phyloP scores from a whole-genome alignment of 2,329 filamentous ascomycete species.

The Aureobasidium sp. region DNA sequence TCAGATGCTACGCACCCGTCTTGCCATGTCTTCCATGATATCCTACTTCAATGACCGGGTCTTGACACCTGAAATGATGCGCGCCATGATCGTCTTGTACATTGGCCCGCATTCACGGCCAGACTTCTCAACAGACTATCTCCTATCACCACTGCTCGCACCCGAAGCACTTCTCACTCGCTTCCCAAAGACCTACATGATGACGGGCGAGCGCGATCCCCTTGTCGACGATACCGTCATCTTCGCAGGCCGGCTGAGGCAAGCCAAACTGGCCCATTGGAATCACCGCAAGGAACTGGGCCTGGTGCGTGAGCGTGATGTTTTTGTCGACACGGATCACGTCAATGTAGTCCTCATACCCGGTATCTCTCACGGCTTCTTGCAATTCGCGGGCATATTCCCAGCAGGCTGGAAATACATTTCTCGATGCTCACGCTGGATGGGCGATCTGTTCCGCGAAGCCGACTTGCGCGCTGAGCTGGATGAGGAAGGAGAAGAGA shows the following conservation, averaged over 20 bases:
- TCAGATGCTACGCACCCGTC: slow-evolving; percentile 61
- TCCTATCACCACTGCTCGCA: slow-evolving; percentile 81
- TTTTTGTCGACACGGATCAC: slow-evolving; percentile 63
- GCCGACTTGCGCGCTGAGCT: slow-evolving; percentile 24
- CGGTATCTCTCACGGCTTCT: slow-evolving; percentile 84
- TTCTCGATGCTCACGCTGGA: slow-evolving; percentile 69
- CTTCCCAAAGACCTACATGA: slow-evolving; percentile 92
- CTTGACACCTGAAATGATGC: slow-evolving; percentile 95
- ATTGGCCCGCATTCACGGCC: slow-evolving; percentile 89
- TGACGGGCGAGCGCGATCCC: slow-evolving; percentile 91
- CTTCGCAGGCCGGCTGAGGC: slow-evolving; percentile 79
- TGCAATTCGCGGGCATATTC: slow-evolving; percentile 83
- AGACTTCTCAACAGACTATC: slow-evolving; percentile 84
- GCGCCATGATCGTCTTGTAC: slow-evolving; percentile 97
- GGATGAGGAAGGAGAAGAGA: slow-evolving; percentile 10
- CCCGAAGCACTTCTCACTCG: slow-evolving; percentile 71
- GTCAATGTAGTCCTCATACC: slow-evolving; percentile 80
- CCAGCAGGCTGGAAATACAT: slow-evolving; percentile 87
- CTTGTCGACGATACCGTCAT: slow-evolving; percentile 96
- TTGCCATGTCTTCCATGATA: slow-evolving; percentile 94
- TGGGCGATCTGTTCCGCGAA: slow-evolving; percentile 63
- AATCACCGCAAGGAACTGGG: slow-evolving; percentile 47
- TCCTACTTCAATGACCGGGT: slow-evolving; percentile 97
- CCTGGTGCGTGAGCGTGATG: slow-evolving; percentile 35
- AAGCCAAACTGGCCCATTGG: slow-evolving; percentile 58